Evolutionary conservation across 768 basidiomycete genomes (phyloP), one percentile per base, ranked within the genome.

Genomic region (Psilocybe azurescens): DNA sequence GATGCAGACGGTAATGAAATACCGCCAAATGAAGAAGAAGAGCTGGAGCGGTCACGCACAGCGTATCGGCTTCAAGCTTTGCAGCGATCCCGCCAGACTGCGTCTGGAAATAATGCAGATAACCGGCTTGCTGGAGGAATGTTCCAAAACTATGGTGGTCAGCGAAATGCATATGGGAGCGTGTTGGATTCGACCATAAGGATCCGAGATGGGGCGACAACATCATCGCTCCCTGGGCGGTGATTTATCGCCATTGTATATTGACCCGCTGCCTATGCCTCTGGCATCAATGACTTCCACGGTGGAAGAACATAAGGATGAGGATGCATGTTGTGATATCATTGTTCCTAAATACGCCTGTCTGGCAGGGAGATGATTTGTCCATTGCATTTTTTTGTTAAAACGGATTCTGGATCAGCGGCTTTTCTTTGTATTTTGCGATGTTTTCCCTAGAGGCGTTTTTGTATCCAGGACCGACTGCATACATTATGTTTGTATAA

Each of bases 1-100:
- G 82, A 85, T 70, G 67, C 80, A 2, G 86, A 89, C 67, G 89
- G 89, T 0, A 84, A 89, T 62, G 87, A 89, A 69, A 82, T 89
- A 59, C 77, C 86, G 2, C 80, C 82, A 0, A 86, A 86, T 18
- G 86, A 87, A 66, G 88, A 89, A 62, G 83, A 84, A 63, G 83
- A 85, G 55, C 76, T 87, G 16, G 86, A 88, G 61, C 82, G 85
- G 32, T 72, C 78, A 30, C 81, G 84, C 33, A 74, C 84, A 0
- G 83, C 81, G 58, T 76, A 80, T 68, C 80, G 83, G 9, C 68
- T 83, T 11, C 79, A 76, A 33, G 74, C 76, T 39, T 58, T 67
- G 33, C 66, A 70, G 18, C 63, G 64, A 53, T 50, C 65, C 20
- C 60, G 67, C 10, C 62, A 59, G 39, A 62, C 52, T 20, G 16